Conservation (phyloP, 2,329 filamentous ascomycete genomes). For the Trichoderma citrinoviride region DNA sequence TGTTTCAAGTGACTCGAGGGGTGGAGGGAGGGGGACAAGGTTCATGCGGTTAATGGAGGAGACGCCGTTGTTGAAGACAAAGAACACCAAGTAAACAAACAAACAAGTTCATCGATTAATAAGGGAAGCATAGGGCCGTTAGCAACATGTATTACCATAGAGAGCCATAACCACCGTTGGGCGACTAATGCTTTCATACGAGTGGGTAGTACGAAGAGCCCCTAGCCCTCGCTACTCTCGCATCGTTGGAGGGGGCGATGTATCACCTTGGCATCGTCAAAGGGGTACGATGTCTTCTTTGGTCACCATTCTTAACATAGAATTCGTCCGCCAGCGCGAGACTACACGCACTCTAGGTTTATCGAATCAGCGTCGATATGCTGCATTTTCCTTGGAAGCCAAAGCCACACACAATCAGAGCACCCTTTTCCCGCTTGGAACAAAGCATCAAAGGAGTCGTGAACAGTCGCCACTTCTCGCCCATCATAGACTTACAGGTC, state of each 20-base stretch:
- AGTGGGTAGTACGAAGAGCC: too few relatives aligned
- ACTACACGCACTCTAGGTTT: not conserved
- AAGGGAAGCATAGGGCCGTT: too few relatives aligned
- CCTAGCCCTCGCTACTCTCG: too few relatives aligned
- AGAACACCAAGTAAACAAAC: not conserved
- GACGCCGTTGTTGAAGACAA: not conserved
- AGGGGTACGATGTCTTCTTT: not conserved
- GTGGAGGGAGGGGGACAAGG: not conserved
- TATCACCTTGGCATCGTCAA: not conserved
- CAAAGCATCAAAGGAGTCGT: not conserved
- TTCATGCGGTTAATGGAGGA: not conserved
- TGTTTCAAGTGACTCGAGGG: not conserved
- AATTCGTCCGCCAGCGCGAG: accelerated
- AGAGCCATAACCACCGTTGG: too few relatives aligned
- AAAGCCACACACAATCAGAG: not conserved
- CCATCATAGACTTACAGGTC: not conserved
- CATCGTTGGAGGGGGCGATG: too few relatives aligned
- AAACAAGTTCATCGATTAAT: not conserved
- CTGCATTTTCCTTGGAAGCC: not conserved
- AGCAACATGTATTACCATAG: too few relatives aligned
- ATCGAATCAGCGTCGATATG: not conserved
- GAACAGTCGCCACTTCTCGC: not conserved
- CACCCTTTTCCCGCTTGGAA: too few relatives aligned
- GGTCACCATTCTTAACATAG: too few relatives aligned
- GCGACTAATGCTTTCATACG: too few relatives aligned